Percentiles rank a stretch among this genome's conserved stretches.
These are phyloP conservation scores for Nothophoma quercina DNA, from an alignment of 2,329 filamentous ascomycete species.

Conservation along the genomic window DNA sequence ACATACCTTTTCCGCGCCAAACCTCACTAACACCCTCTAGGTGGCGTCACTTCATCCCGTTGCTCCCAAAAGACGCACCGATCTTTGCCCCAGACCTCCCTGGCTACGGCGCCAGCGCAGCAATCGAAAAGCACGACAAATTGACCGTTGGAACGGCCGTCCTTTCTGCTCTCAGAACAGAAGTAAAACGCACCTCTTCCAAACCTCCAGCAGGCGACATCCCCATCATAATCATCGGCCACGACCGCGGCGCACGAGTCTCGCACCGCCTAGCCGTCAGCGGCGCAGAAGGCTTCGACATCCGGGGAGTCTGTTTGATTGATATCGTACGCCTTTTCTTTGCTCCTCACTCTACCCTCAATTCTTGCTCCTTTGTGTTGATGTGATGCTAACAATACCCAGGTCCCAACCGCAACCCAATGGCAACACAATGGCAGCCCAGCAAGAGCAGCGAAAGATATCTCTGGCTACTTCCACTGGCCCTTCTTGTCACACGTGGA, in stretches of 20 bases:
- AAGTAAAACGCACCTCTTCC: slow-evolving; percentile 29
- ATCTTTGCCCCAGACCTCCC: slow-evolving; percentile 44
- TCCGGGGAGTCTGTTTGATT: slow-evolving; percentile 37
- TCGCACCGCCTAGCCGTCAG: slow-evolving; percentile 63
- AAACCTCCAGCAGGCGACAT: slow-evolving; percentile 7
- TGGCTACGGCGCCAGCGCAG: slow-evolving; percentile 41
- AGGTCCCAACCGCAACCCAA: slow-evolving; percentile 64
- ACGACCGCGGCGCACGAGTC: slow-evolving; percentile 65
- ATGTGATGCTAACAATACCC: background rate
- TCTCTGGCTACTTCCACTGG: slow-evolving; percentile 64
- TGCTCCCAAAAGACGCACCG: slow-evolving; percentile 35
- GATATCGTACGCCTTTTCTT: slow-evolving; percentile 35
- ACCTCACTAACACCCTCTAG: no score
- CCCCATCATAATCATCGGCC: slow-evolving; percentile 56
- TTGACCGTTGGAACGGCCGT: slow-evolving; percentile 36
- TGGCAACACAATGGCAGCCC: slow-evolving; percentile 55
- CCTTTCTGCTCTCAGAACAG: slow-evolving; percentile 33
- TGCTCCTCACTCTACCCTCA: no score
- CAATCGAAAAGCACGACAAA: slow-evolving; percentile 40
- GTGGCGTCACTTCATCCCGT: slow-evolving; percentile 45
- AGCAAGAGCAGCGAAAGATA: slow-evolving; percentile 51
- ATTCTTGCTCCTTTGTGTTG: background rate
- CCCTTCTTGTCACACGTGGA: slow-evolving; percentile 63
- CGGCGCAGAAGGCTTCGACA: slow-evolving; percentile 52
- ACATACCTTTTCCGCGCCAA: no score